These are phyloP conservation scores for Candida tallmaniae DNA, from an alignment of 805 yeast species.

Conservation along the genomic window DNA sequence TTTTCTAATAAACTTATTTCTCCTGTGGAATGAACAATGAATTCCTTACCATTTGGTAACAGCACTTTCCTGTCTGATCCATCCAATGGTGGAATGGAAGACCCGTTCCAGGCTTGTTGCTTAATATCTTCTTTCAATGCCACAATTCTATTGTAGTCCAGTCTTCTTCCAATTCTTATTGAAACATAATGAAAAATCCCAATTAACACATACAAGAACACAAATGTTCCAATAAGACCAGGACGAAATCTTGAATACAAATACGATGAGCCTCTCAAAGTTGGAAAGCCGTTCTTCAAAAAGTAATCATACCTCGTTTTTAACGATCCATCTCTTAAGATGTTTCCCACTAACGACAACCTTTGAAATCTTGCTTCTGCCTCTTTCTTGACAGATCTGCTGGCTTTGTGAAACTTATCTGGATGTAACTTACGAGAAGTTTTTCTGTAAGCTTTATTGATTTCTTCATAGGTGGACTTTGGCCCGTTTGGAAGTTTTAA, in stretches of 20 bases:
- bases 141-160: slow-evolving; percentile 55
- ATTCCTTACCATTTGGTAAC: slow-evolving; percentile 45
- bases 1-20: slow-evolving; percentile 47
- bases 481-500: slow-evolving; percentile 46
- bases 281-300: slow-evolving; percentile 79
- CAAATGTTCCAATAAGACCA: slow-evolving; percentile 47
- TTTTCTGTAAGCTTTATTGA: slow-evolving; percentile 64
- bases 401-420: slow-evolving; percentile 50
- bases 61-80: slow-evolving; percentile 42
- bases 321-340: slow-evolving; percentile 53
- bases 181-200: slow-evolving; percentile 57
- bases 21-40: slow-evolving; percentile 56
- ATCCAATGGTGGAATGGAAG: slow-evolving; percentile 46
- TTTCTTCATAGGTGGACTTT: slow-evolving; percentile 47
- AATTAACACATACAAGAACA: slow-evolving; percentile 47
- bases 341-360: slow-evolving; percentile 69
- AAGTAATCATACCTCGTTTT: slow-evolving; percentile 80
- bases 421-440: slow-evolving; percentile 77
- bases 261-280: slow-evolving; percentile 67
- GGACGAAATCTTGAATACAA: slow-evolving; percentile 67
- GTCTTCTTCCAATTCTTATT: slow-evolving; percentile 48
- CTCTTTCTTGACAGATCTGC: slow-evolving; percentile 32
- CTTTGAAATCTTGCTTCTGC: slow-evolving; percentile 74
- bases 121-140: slow-evolving; percentile 49
- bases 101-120: slow-evolving; percentile 52